Evolutionary conservation across 257 asterid species (phyloP).

Genomic region (Solanum tarijense): DNA sequence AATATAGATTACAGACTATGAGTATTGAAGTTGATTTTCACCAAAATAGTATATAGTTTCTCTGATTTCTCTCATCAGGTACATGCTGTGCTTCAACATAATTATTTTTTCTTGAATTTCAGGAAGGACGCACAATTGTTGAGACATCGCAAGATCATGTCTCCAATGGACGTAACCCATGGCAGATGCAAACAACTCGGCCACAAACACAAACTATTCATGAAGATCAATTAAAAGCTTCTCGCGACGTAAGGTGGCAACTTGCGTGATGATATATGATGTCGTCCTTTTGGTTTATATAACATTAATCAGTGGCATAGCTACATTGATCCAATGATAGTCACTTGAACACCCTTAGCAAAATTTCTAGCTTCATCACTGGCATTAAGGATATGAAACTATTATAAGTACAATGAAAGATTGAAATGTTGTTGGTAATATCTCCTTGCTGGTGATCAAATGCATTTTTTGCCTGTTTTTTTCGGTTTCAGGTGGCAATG

Average conservation of each 20-base stretch:
- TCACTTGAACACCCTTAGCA: not conserved
- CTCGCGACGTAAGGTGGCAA: conserved; percentile 98
- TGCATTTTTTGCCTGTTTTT: conserved; percentile 5
- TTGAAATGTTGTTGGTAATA: not conserved
- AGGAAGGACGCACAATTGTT: conserved; percentile 67
- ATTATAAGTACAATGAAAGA: not conserved
- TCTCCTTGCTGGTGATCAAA: conserved; percentile 4
- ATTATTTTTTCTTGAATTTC: not conserved
- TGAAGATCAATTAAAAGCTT: conserved; percentile 83
- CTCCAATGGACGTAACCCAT: conserved; percentile 3
- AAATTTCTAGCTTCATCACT: not conserved
- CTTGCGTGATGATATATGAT: conserved; percentile 8
- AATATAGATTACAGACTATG: not conserved
- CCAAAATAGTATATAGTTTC: not conserved
- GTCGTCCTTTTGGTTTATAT: not conserved
- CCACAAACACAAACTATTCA: conserved; percentile 21
- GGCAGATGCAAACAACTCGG: conserved; percentile 17
- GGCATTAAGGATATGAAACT: not conserved
- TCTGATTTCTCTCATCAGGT: not conserved
- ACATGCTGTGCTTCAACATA: not conserved
- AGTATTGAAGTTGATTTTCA: not conserved
- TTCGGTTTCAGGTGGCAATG: conserved; percentile 69
- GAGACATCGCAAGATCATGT: conserved; percentile 27
- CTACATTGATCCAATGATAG: not conserved
- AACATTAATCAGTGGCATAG: not conserved